Percentiles rank a stretch among this genome's conserved stretches.
phyloP scores from a whole-genome alignment of 164 flowering plant genomes.

The Aristolochia californica region DNA sequence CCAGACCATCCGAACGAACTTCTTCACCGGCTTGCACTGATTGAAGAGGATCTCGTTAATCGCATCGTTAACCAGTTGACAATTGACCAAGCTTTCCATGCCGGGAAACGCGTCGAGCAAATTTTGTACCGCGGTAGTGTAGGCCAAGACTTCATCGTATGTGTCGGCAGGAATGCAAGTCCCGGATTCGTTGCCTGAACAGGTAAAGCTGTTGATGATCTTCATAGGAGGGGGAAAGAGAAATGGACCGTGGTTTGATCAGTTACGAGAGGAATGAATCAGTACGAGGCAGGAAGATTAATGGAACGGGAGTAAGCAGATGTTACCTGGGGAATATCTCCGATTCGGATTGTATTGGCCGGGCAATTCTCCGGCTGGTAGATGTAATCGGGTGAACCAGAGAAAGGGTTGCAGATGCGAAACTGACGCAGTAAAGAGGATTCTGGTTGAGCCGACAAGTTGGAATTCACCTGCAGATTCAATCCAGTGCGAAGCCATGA shows the following conservation, averaged over 20 bases:
- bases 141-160: slow-evolving; percentile 25
- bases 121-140: slow-evolving; percentile 52
- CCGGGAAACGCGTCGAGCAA: slow-evolving; percentile 57
- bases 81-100: slow-evolving; percentile 59
- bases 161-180: slow-evolving; percentile 21
- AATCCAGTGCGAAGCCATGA: too few relatives aligned
- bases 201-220: slow-evolving; percentile 42
- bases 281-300: too few relatives aligned
- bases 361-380: slow-evolving; percentile 61
- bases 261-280: too few relatives aligned
- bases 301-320: not conserved
- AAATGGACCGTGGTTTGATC: not conserved
- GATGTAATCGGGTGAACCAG: slow-evolving; percentile 53
- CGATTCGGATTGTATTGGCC: slow-evolving; percentile 37
- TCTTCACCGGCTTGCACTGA: slow-evolving; percentile 71
- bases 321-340: slow-evolving; percentile 65
- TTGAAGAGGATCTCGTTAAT: slow-evolving; percentile 44
- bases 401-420: slow-evolving; percentile 88
- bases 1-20: slow-evolving; percentile 45
- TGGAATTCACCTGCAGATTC: slow-evolving; percentile 48
- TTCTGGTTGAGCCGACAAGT: slow-evolving; percentile 30
- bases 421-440: slow-evolving; percentile 15
- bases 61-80: slow-evolving; percentile 53
- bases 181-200: slow-evolving; percentile 36
- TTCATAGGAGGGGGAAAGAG: slow-evolving; percentile 9